Evolutionary conservation across 768 basidiomycete genomes (phyloP).

Genomic region (Amanita molliuscula): DNA sequence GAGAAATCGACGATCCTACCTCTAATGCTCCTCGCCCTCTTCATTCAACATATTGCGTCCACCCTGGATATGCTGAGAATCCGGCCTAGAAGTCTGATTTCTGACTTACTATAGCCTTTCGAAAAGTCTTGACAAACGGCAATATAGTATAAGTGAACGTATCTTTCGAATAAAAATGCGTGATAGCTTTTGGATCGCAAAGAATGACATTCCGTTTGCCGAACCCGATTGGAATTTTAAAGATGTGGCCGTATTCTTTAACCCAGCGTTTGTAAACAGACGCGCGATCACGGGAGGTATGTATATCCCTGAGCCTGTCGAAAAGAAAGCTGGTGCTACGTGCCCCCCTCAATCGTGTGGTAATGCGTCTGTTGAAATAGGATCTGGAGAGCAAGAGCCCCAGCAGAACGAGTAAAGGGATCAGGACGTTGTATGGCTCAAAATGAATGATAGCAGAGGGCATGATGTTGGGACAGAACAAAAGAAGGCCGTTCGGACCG

Average conservation of each 20-base stretch:
- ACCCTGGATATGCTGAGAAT: conserved; percentile 15
- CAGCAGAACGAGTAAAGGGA: not conserved
- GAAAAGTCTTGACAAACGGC: conserved; percentile 20
- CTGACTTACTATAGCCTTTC: conserved; percentile 26
- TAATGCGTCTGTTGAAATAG: not conserved
- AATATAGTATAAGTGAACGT: conserved; percentile 37
- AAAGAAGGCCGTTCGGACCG: too few species aligned
- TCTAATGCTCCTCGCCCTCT: conserved; percentile 34
- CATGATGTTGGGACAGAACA: not conserved
- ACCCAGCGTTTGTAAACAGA: conserved; percentile 36
- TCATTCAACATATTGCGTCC: conserved; percentile 30
- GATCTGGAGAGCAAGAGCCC: not conserved
- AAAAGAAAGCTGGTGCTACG: conserved; percentile 28
- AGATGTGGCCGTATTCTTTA: conserved; percentile 36
- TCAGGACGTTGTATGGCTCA: not conserved
- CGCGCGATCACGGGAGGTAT: conserved; percentile 18
- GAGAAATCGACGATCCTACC: too few species aligned
- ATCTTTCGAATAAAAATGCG: conserved; percentile 40
- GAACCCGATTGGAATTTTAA: conserved; percentile 24
- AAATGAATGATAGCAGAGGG: not conserved
- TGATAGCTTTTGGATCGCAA: conserved; percentile 34
- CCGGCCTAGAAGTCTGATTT: not conserved
- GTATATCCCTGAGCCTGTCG: conserved; percentile 23
- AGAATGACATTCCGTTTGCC: too few species aligned
- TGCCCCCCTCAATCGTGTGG: conserved; percentile 31